Percentiles rank a stretch among this genome's conserved stretches.
These are phyloP conservation scores for Ammopiptanthus mongolicus DNA, from an alignment of 306 rosid species.

Conservation along the genomic window DNA sequence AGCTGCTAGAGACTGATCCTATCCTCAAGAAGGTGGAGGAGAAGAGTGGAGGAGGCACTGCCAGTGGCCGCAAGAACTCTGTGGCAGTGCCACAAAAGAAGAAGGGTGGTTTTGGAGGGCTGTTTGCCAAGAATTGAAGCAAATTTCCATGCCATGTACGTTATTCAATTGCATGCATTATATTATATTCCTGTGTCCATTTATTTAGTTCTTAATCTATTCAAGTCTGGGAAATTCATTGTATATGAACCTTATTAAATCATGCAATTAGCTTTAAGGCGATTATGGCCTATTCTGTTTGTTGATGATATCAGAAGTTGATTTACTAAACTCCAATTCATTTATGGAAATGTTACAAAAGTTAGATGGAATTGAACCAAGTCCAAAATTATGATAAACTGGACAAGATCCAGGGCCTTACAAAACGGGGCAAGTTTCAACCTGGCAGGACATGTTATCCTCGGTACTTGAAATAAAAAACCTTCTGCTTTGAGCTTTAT, in stretches of 20 bases:
- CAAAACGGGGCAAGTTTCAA: not conserved
- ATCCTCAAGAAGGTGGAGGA: slow-evolving; percentile 65
- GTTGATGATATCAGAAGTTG: not conserved
- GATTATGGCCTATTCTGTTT: not conserved
- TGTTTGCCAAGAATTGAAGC: slow-evolving; percentile 52
- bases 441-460: not conserved
- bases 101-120: slow-evolving; percentile 66
- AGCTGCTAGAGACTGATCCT: slow-evolving; percentile 66
- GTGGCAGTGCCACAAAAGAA: slow-evolving; percentile 63
- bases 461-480: not conserved
- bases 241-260: not conserved
- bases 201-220: slow-evolving; percentile 28
- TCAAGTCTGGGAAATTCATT: not conserved
- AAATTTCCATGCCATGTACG: not conserved
- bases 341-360: not conserved
- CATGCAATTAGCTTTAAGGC: not conserved
- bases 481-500: not conserved
- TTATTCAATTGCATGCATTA: not conserved
- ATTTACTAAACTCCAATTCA: not conserved
- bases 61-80: slow-evolving; percentile 33
- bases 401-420: not conserved
- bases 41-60: slow-evolving; percentile 29
- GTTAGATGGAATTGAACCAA: not conserved
- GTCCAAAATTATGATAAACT: not conserved
- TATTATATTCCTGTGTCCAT: slow-evolving; percentile 12